A percentile compares a stretch with the other conserved stretches of the same genome.
phyloP scores from a whole-genome alignment of 768 basidiomycete species.

The Boletellus ananiceps region DNA sequence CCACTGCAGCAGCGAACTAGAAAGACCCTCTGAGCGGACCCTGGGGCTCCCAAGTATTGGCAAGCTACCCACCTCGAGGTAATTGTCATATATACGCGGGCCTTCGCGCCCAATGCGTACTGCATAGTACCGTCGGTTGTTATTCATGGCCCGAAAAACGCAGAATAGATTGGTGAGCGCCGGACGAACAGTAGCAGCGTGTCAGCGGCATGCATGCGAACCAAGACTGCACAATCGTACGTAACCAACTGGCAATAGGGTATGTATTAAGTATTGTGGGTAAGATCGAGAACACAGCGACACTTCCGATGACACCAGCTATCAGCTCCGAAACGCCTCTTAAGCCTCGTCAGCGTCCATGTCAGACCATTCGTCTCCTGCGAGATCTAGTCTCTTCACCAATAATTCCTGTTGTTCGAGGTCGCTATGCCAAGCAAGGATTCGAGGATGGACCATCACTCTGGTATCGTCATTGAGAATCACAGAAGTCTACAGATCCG shows the following conservation, averaged over 20 bases:
- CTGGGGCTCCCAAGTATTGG: neutral
- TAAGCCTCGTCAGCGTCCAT: slow-evolving; percentile 37
- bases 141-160: slow-evolving; percentile 7
- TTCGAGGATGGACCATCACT: slow-evolving; percentile 60
- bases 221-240: neutral
- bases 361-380: slow-evolving; percentile 18
- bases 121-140: slow-evolving; percentile 30
- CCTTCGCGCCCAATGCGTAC: slow-evolving; percentile 34
- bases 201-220: neutral
- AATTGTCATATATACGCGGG: slow-evolving; percentile 29
- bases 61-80: slow-evolving; percentile 22
- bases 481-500: neutral
- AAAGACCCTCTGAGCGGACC: neutral
- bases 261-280: too few relatives aligned
- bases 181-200: neutral
- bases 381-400: slow-evolving; percentile 9
- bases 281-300: too few relatives aligned
- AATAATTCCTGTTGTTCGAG: slow-evolving; percentile 18
- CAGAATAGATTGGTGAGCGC: neutral
- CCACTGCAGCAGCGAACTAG: slow-evolving; percentile 25
- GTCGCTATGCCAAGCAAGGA: slow-evolving; percentile 51
- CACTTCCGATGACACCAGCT: too few relatives aligned
- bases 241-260: neutral
- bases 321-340: slow-evolving; percentile 26
- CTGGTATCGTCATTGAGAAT: slow-evolving; percentile 31